Evolutionary conservation across 441 rosid species (phyloP).

Genomic region (Breynia disticha): DNA sequence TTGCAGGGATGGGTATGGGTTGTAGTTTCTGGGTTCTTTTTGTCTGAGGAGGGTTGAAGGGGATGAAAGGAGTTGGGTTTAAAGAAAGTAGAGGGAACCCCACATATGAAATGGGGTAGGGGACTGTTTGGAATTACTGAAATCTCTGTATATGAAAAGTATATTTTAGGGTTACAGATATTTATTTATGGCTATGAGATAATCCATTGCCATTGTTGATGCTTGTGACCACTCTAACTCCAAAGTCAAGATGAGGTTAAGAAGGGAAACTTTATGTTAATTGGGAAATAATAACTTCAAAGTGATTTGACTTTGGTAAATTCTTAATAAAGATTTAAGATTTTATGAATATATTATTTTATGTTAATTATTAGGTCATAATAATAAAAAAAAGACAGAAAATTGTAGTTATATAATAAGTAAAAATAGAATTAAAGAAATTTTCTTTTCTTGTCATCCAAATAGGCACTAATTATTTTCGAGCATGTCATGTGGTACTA

Average conservation of each 20-base stretch:
- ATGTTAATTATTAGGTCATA: no score
- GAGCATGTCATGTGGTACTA: conserved; percentile 3
- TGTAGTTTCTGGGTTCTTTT: background rate
- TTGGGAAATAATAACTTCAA: conserved; percentile 10
- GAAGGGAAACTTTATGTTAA: conserved; percentile 1
- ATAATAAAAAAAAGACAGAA: no score
- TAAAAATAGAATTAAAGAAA: no score
- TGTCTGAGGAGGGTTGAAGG: conserved; percentile 2
- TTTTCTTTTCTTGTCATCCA: no score
- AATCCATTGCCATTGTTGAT: background rate
- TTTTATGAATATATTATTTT: background rate
- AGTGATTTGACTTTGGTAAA: conserved; percentile 17
- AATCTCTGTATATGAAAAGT: conserved; percentile 11
- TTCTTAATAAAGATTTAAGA: conserved; percentile 5
- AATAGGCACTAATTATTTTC: no score
- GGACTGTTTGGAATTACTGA: conserved; percentile 18
- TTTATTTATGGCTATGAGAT: background rate
- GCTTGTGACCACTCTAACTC: background rate
- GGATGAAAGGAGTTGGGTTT: conserved; percentile 1
- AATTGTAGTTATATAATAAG: no score
- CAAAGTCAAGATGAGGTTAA: conserved; percentile 22
- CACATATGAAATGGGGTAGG: conserved; percentile 17
- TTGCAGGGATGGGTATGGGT: conserved; percentile 14
- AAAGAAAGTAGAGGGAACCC: conserved; percentile 12
- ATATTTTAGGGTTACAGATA: background rate